Evolutionary conservation across 176 grass and related monocot species (phyloP), one percentile per base, ranked within the genome.

Genomic region (Hyparrhenia diplandra): DNA sequence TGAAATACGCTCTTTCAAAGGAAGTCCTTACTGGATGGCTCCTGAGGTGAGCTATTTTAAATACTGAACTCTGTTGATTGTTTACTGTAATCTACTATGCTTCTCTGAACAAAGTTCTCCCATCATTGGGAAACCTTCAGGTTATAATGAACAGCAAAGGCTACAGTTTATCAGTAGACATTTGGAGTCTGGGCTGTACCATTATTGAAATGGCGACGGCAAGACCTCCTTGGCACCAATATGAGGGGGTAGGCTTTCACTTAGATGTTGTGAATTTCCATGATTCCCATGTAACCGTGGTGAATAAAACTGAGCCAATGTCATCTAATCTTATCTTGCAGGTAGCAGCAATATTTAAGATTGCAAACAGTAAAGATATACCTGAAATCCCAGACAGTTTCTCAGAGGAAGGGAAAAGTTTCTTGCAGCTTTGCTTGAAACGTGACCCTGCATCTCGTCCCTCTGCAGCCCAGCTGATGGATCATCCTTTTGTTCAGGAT

Each of bases 11-110:
- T 99, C 96, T 80, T 90, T 99, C 18, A 99, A 91, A 84, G 96
- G 96, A 95, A 99, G 96, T 72, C 96, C 96, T 84, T 99, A 99
- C 63, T 99, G 92, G 96, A 99, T 99, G 88, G 96, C 96, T 74
- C 96, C 96, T 73, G 96, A 99, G 90, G 96, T 95, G 55, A 80
- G 66, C 21, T 69, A 57, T 77, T 61, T 84, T 67, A 30, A 64
- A n/a, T n/a, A 46, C 27, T 71, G 59, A 54, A 63, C 20, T 80
- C 60, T 32, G 75, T 52, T 25, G 10, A 32, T 21, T 76, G 36
- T 84, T 70, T 40, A 9, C 18, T 7, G 18, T 67, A 61, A 77
- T 8, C 45, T 52, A 12, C 60, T 73, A 28, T 74, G 35, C 24
- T 11, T 58, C 34, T 78, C 9, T 72, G 8, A 73, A 30, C 45